phyloP scores from a whole-genome alignment of 2,329 filamentous ascomycete genomes.

The Alternaria sp. region DNA sequence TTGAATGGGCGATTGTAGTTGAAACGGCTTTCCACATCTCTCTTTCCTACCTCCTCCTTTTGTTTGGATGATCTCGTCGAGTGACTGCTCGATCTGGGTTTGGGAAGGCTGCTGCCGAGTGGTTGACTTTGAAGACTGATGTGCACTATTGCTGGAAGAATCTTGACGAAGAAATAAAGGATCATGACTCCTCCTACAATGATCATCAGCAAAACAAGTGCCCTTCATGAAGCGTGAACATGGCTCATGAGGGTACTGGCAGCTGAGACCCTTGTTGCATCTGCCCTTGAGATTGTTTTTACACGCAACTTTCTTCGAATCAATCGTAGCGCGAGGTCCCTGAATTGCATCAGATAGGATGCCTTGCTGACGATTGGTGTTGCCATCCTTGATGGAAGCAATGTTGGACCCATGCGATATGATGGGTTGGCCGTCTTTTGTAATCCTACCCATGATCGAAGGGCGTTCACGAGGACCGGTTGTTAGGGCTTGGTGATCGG shows the following conservation, averaged over 20 bases:
- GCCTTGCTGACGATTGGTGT: not conserved
- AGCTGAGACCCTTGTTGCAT: not conserved
- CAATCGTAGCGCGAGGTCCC: not conserved
- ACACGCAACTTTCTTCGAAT: not conserved
- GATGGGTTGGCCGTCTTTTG: not conserved
- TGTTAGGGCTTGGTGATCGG: not conserved
- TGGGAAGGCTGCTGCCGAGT: not conserved
- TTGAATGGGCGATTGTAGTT: not conserved
- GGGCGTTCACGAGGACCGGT: not conserved
- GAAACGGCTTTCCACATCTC: not conserved
- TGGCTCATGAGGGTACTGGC: not conserved
- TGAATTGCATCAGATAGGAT: not conserved
- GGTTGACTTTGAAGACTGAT: not conserved
- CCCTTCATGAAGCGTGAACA: not conserved
- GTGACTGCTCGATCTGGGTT: not conserved
- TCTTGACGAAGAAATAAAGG: not conserved
- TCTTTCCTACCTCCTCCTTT: not conserved
- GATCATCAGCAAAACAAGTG: not conserved
- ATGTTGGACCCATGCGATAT: not conserved
- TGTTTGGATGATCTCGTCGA: not conserved
- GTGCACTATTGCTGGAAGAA: not conserved
- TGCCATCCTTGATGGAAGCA: not conserved
- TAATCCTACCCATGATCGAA: not conserved
- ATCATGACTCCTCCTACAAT: not conserved
- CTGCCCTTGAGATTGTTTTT: not conserved